Evolutionary conservation across 2,329 filamentous ascomycete species (phyloP).

Genomic region (Colletotrichum sublineola): DNA sequence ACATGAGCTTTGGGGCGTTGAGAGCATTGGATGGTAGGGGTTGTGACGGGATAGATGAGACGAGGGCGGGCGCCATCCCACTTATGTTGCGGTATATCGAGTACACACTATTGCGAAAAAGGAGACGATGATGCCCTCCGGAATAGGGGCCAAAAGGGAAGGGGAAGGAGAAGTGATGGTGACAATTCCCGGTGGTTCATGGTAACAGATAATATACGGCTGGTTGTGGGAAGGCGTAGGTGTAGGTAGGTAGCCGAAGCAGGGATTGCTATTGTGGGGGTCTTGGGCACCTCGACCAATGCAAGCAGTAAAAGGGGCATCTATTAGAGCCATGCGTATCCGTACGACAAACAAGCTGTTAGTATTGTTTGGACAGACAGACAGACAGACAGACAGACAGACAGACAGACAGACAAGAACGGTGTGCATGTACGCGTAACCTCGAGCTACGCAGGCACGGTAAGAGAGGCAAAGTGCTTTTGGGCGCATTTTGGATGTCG

Average conservation of each 20-base stretch:
- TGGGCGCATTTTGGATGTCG: constrained; percentile 5
- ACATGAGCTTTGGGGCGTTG: neutral
- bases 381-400: neutral
- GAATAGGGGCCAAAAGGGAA: constrained; percentile 2
- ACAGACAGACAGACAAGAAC: neutral
- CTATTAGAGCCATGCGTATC: too few species aligned
- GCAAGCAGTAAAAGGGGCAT: too few species aligned
- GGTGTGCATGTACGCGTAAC: neutral
- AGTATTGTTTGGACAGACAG: neutral
- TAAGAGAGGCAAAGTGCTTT: constrained; percentile 5
- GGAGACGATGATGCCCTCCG: neutral
- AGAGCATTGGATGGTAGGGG: constrained; percentile 26
- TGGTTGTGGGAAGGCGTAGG: constrained; percentile 4
- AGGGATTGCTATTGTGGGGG: too few species aligned
- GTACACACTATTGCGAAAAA: neutral
- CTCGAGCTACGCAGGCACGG: neutral
- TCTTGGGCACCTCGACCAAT: neutral
- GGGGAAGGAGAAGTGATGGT: neutral
- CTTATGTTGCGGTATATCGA: neutral
- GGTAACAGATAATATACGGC: neutral
- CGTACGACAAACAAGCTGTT: too few species aligned
- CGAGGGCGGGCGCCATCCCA: neutral
- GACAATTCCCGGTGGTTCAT: neutral
- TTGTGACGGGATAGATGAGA: constrained; percentile 26
- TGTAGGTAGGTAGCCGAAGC: too few species aligned